These are phyloP conservation scores for Aspergillus carbonarius DNA, from an alignment of 2,329 filamentous ascomycete genomes.

Conservation along the genomic window DNA sequence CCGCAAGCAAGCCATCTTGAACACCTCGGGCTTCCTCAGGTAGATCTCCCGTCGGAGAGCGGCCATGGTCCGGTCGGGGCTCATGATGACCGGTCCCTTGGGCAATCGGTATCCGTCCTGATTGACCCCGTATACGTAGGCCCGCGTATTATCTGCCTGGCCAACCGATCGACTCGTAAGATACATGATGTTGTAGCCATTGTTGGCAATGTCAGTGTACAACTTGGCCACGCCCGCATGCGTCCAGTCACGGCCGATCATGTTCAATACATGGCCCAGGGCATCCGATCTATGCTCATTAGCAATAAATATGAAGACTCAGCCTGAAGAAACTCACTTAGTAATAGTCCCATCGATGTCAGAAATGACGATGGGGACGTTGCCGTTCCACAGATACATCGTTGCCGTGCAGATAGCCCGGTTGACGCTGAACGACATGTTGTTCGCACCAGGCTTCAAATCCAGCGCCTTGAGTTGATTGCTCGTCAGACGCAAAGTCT, in stretches of 20 bases:
- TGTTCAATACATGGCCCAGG: constrained; percentile 88
- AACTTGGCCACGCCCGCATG: constrained; percentile 95
- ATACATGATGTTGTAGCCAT: constrained; percentile 99
- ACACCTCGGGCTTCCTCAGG: constrained; percentile 92
- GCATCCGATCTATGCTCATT: constrained; percentile 66
- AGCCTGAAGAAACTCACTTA: constrained; percentile 55
- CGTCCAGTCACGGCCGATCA: constrained; percentile 97
- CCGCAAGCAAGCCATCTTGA: constrained; percentile 97
- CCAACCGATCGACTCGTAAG: constrained; percentile 91
- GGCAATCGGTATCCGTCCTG: constrained; percentile 87
- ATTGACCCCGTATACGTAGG: constrained; percentile 83
- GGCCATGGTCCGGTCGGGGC: constrained; percentile 91
- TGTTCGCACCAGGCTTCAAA: constrained; percentile 81
- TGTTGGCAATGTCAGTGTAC: constrained; percentile 90
- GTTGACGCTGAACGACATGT: constrained; percentile 96
- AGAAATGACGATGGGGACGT: constrained; percentile 92
- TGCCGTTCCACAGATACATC: constrained; percentile 92
- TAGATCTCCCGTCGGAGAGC: constrained; percentile 91
- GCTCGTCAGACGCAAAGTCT: constrained; percentile 90
- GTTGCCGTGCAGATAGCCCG: constrained; percentile 85
- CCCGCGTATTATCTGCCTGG: constrained; percentile 83
- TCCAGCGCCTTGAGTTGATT: constrained; percentile 87
- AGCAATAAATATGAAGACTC: not conserved
- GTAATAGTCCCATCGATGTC: constrained; percentile 99
- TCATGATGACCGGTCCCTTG: constrained; percentile 89